Evolutionary conservation across 495 filamentous ascomycete species (phyloP), one percentile per base, ranked within the genome.

Genomic region (Cercophora sp.): DNA sequence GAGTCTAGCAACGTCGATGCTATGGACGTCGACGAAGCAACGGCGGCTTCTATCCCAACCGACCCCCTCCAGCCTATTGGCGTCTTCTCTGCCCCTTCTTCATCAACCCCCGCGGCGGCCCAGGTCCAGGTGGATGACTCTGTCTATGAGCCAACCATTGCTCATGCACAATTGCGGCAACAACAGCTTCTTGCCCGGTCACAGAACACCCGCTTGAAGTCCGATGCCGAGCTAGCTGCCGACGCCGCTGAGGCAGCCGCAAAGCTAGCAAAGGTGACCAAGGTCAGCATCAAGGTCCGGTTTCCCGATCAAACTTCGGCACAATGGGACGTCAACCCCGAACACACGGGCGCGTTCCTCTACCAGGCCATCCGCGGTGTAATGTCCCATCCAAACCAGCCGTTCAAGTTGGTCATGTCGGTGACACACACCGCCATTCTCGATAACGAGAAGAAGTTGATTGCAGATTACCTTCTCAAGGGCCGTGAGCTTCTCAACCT

Each of bases 111-210:
- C n/a, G 78, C 76, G 16, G 94, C 93, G 27, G 85, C 89, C 24
- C 71, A 75, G 50, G 68, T 73, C 43, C 64, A 75, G 11, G 80
- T 83, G 54, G 78, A 87, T 20, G 87, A 91, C 50, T 76, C 75
- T 16, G 88, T 89, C 57, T 97, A 87, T 65, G 78, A 86, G 20
- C 90, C 91, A 1, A 88, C 86, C 16, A 82, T 96, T 56, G 87
- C 86, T 34, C 89, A 97, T 56, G 88, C 89, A 24, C 86, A 91
- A 60, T 71, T 82, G 9, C 87, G 92, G 58, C 91, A 97, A 68
- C 75, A 80, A 24, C 77, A 83, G 15, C 84, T 97, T 6, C 75
- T 80, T 42, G 66, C 73, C 19, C 70, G 74, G 5, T 77, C 81
- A 20, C 81, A 80, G 23, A 89, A 89, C 64, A 80, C 79, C 55